These are phyloP conservation scores for Ophiosphaerella herpotricha DNA, from an alignment of 2,329 filamentous ascomycete species.

Conservation along the genomic window DNA sequence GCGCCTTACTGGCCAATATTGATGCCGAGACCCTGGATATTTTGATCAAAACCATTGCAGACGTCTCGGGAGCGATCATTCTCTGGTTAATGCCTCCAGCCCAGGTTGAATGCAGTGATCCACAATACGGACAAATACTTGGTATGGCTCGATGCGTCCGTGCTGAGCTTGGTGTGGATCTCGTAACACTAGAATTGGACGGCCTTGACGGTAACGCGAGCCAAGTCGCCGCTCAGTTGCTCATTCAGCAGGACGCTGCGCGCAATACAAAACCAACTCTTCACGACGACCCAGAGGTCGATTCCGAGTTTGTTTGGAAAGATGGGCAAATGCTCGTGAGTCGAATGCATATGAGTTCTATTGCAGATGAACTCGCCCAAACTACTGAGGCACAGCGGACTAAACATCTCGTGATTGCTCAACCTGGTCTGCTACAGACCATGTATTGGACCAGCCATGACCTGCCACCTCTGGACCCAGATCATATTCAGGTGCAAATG, in stretches of 20 bases:
- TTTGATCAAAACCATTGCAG: not conserved
- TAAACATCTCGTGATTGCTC: not conserved
- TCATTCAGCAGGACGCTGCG: not conserved
- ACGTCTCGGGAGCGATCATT: not conserved
- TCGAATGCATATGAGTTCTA: not conserved
- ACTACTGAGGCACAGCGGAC: not conserved
- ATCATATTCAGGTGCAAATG: conserved; percentile 12
- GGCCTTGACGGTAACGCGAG: not conserved
- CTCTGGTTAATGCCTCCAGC: not conserved
- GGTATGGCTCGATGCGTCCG: not conserved
- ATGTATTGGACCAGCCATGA: not conserved
- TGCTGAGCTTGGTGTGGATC: not conserved
- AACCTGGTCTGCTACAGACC: not conserved
- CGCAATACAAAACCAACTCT: too few relatives aligned
- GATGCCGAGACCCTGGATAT: not conserved
- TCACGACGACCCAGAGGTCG: not conserved
- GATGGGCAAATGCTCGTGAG: not conserved
- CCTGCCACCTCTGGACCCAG: conserved; percentile 2
- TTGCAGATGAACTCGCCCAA: not conserved
- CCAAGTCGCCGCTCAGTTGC: not conserved
- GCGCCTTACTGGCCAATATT: not conserved
- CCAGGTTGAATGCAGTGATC: not conserved
- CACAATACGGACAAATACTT: not conserved
- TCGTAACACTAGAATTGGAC: not conserved
- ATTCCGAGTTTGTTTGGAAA: not conserved